phyloP scores from a whole-genome alignment of 441 rosid species.

The Euphorbia celastroides region DNA sequence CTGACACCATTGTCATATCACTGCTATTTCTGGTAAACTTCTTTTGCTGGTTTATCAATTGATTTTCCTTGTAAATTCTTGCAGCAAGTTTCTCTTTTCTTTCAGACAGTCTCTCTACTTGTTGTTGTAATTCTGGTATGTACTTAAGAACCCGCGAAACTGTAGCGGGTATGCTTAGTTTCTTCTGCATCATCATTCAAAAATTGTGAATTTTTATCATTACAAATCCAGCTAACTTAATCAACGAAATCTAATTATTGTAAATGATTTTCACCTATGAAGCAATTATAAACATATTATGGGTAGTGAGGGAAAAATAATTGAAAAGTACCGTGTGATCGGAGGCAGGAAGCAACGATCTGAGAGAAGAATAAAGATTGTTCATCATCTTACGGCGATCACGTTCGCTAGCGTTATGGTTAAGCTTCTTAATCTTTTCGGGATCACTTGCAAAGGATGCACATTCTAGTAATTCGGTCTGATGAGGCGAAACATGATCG shows the following conservation, averaged over 20 bases:
- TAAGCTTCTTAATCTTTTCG: conserved; percentile 38
- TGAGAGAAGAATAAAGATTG: conserved; percentile 47
- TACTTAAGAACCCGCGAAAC: conserved; percentile 44
- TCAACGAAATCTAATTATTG: not conserved
- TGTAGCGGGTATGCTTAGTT: conserved; percentile 50
- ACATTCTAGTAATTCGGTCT: not conserved
- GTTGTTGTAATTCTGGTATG: conserved; percentile 48
- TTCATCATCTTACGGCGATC: conserved; percentile 61
- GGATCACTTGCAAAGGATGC: conserved; percentile 10
- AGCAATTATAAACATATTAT: too few species aligned
- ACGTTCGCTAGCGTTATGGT: conserved; percentile 69
- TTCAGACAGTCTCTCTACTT: conserved; percentile 33
- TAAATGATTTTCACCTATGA: not conserved
- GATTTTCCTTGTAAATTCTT: conserved; percentile 17
- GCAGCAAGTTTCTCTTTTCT: conserved; percentile 39
- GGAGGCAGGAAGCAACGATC: conserved; percentile 47
- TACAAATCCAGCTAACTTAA: not conserved
- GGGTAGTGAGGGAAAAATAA: too few species aligned
- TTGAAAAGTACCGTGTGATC: conserved; percentile 22
- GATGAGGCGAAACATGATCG: conserved; percentile 5
- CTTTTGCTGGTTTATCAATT: conserved; percentile 12
- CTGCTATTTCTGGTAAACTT: not conserved
- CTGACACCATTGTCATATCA: conserved; percentile 26
- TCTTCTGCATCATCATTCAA: conserved; percentile 35
- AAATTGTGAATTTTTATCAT: not conserved